Conservation (phyloP, 2,329 filamentous ascomycete genomes). For the Apiospora hydei region DNA sequence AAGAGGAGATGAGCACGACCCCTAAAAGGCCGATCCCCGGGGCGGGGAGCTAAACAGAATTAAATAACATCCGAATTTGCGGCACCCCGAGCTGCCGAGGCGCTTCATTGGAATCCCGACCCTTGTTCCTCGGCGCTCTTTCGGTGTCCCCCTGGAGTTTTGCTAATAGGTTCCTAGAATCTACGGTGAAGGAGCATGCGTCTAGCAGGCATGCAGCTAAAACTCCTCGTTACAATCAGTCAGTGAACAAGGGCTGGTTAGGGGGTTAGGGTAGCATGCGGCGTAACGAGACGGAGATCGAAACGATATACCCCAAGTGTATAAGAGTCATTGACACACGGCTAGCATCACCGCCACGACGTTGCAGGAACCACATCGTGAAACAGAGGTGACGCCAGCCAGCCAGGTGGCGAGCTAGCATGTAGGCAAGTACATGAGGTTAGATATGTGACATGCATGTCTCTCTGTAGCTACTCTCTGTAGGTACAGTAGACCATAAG, state of each 20-base stretch:
- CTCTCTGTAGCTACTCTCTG: not conserved
- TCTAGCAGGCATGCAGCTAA: not conserved
- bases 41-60: not conserved
- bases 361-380: not conserved
- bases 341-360: not conserved
- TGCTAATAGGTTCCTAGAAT: not conserved
- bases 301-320: not conserved
- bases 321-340: not conserved
- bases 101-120: not conserved
- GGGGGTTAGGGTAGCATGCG: not conserved
- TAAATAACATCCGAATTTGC: not conserved
- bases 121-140: not conserved
- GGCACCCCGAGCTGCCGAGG: constrained; percentile 2
- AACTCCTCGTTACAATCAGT: not conserved
- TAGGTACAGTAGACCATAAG: not conserved
- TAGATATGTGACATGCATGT: not conserved
- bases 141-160: not conserved
- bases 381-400: not conserved
- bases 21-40: not conserved
- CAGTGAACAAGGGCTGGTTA: not conserved
- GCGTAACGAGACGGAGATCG: not conserved
- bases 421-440: not conserved
- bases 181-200: not conserved
- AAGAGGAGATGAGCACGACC: not conserved
- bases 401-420: not conserved